Percentiles rank a stretch among this genome's conserved stretches.
Conservation (phyloP, 345 rosid species). For the Lumnitzera littorea region DNA sequence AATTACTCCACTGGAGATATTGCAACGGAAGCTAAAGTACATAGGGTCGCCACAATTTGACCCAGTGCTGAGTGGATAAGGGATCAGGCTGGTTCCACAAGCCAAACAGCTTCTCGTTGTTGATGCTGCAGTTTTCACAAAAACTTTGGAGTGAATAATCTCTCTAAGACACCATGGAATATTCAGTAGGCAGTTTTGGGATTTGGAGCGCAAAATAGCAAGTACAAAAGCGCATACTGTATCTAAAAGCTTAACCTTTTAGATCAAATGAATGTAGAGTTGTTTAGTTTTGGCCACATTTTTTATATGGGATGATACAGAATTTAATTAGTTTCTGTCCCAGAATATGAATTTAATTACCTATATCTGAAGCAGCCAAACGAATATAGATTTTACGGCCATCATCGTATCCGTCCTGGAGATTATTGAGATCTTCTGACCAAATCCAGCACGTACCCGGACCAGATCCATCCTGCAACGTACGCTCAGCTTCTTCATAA, state of each 20-base stretch:
- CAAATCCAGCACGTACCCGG: constrained; percentile 45
- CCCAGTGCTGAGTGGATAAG: constrained; percentile 60
- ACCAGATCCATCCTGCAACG: background rate
- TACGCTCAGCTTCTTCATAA: constrained; percentile 15
- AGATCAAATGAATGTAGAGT: too few relatives aligned
- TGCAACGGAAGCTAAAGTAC: constrained; percentile 45
- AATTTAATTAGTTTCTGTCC: background rate
- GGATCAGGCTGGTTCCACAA: constrained; percentile 44
- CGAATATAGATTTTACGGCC: constrained; percentile 38
- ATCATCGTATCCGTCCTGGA: constrained; percentile 34
- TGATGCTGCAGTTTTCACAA: constrained; percentile 26
- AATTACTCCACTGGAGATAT: constrained; percentile 33
- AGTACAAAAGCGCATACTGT: too few relatives aligned
- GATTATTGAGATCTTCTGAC: constrained; percentile 40
- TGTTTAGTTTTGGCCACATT: background rate
- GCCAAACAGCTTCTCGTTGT: constrained; percentile 33
- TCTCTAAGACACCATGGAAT: too few relatives aligned
- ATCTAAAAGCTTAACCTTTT: too few relatives aligned
- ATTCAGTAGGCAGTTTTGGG: too few relatives aligned
- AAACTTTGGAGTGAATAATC: background rate
- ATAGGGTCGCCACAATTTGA: constrained; percentile 50
- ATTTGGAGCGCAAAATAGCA: too few relatives aligned
- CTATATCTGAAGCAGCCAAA: constrained; percentile 32
- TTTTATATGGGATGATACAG: background rate
- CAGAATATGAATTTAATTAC: constrained; percentile 12